Evolutionary conservation across 805 yeast genomes (phyloP).

Genomic region (Nakazawaea ernobii): DNA sequence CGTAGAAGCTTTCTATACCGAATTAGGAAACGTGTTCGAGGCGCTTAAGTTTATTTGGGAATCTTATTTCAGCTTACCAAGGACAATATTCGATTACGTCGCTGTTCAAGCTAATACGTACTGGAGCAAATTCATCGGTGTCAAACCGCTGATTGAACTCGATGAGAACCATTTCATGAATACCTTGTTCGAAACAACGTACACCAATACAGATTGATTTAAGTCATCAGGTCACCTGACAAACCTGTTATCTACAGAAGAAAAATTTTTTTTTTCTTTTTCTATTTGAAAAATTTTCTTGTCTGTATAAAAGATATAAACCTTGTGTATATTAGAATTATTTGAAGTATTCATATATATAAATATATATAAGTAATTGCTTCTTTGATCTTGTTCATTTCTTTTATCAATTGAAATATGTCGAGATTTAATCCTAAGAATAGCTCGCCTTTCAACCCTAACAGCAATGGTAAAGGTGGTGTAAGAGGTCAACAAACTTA

Average conservation of each 20-base stretch:
- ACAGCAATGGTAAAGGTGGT: constrained; percentile 19
- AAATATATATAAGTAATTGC: background rate
- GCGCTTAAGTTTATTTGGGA: constrained; percentile 60
- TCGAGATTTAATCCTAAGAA: constrained; percentile 18
- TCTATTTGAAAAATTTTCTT: constrained; percentile 22
- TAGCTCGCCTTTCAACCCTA: constrained; percentile 24
- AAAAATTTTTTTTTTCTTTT: constrained; percentile 5
- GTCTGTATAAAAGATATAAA: background rate
- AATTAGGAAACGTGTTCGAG: constrained; percentile 42
- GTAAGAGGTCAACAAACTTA: constrained; percentile 26
- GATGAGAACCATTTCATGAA: constrained; percentile 2
- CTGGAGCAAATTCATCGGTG: constrained; percentile 80
- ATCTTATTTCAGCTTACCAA: constrained; percentile 70
- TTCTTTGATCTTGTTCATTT: background rate
- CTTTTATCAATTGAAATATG: constrained; percentile 19
- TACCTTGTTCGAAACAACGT: constrained; percentile 6
- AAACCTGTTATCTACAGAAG: background rate
- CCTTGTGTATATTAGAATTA: constrained; percentile 6
- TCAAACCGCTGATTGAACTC: constrained; percentile 18
- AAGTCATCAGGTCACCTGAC: constrained; percentile 1
- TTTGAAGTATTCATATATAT: constrained; percentile 20
- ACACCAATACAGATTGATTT: background rate
- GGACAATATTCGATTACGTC: constrained; percentile 43
- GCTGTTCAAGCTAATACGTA: constrained; percentile 44
- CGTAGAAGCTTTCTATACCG: constrained; percentile 43